Conservation (phyloP, 306 rosid genomes). For the Cucumis cinereus region DNA sequence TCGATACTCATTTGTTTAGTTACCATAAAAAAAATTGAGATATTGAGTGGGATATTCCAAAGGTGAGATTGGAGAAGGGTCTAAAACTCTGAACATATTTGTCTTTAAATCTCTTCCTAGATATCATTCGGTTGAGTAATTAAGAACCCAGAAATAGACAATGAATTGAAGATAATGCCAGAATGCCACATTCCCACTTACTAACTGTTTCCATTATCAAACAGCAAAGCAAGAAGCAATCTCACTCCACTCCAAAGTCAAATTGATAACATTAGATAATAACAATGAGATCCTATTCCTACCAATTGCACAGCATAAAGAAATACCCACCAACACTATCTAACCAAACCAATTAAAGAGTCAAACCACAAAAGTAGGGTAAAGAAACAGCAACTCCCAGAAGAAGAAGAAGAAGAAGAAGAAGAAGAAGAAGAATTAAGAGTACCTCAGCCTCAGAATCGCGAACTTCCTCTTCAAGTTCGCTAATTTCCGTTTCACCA, state of each 20-base stretch:
- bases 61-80: neutral
- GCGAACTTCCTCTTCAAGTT: constrained; percentile 8
- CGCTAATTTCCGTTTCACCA: constrained; percentile 8
- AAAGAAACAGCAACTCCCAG: neutral
- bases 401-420: neutral
- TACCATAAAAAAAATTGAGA: neutral
- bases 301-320: neutral
- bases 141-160: neutral
- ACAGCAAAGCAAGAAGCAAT: neutral
- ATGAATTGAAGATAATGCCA: neutral
- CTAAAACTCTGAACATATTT: neutral
- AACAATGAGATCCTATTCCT: neutral
- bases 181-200: neutral
- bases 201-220: neutral
- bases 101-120: neutral
- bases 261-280: neutral
- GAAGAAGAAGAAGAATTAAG: neutral
- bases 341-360: neutral
- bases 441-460: constrained; percentile 11
- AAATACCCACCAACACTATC: neutral
- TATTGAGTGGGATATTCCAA: neutral
- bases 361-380: neutral
- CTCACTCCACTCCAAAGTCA: neutral
- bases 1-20: neutral
- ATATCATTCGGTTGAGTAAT: neutral